phyloP scores from a whole-genome alignment of 805 yeast species.

The Candida germanica region DNA sequence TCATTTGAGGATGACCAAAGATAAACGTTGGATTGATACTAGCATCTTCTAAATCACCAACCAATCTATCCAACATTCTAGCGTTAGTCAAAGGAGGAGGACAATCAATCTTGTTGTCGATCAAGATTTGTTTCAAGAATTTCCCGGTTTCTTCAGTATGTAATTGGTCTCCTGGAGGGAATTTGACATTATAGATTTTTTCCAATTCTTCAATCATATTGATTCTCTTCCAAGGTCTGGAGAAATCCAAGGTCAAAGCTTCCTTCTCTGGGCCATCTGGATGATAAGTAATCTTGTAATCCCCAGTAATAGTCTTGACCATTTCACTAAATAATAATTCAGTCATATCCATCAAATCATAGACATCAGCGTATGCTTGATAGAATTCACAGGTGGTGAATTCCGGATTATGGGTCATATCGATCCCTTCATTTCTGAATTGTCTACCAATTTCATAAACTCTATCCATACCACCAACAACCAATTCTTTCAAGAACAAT shows the following conservation, averaged over 20 bases:
- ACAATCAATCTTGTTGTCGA: slow-evolving; percentile 81
- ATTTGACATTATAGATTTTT: slow-evolving; percentile 76
- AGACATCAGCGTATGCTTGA: slow-evolving; percentile 96
- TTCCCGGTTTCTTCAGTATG: slow-evolving; percentile 92
- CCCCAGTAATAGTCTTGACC: slow-evolving; percentile 95
- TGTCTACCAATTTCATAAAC: slow-evolving; percentile 98
- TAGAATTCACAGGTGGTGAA: slow-evolving; percentile 98
- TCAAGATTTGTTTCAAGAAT: slow-evolving; percentile 78
- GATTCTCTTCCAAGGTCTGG: slow-evolving; percentile 98
- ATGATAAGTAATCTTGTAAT: slow-evolving; percentile 80
- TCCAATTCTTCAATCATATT: slow-evolving; percentile 97
- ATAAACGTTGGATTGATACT: slow-evolving; percentile 97
- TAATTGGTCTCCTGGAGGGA: slow-evolving; percentile 94
- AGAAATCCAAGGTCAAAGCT: slow-evolving; percentile 75
- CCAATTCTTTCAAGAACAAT: slow-evolving; percentile 90
- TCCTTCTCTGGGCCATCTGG: slow-evolving; percentile 91
- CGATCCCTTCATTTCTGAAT: slow-evolving; percentile 98
- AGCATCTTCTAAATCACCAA: slow-evolving; percentile 92
- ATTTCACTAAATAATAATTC: slow-evolving; percentile 92
- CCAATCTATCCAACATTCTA: slow-evolving; percentile 96
- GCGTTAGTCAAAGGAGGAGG: slow-evolving; percentile 94
- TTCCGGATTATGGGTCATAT: slow-evolving; percentile 98
- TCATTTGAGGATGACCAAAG: slow-evolving; percentile 99
- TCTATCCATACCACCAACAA: slow-evolving; percentile 97
- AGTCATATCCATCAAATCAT: slow-evolving; percentile 92